Percentiles rank a stretch among this genome's conserved stretches.
These are phyloP conservation scores for Ceratocystis lukuohia DNA, from an alignment of 2,329 filamentous ascomycete genomes.

Conservation along the genomic window DNA sequence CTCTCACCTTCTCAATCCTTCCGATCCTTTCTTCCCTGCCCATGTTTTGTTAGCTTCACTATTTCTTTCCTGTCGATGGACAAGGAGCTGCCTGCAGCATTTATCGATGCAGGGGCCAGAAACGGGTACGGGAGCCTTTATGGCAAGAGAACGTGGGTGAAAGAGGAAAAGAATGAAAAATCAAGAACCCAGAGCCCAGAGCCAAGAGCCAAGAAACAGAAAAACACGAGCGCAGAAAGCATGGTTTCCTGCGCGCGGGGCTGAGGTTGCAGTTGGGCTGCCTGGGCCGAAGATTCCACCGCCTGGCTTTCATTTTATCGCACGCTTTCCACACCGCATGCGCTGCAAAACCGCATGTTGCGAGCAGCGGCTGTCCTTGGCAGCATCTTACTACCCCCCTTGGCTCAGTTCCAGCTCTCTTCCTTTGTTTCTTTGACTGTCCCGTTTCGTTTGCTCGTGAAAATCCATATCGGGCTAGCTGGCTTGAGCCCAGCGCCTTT, in stretches of 20 bases:
- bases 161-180: background rate
- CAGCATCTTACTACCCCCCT: background rate
- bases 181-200: too few species aligned
- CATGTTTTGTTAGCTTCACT: background rate
- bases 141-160: background rate
- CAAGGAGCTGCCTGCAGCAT: background rate
- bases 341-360: too few species aligned
- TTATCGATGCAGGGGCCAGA: background rate
- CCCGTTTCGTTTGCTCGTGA: background rate
- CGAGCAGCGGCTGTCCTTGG: background rate
- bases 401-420: background rate
- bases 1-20: background rate
- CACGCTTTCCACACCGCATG: background rate
- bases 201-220: background rate
- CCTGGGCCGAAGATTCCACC: background rate
- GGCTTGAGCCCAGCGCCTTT: constrained; percentile 1
- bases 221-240: background rate
- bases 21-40: background rate
- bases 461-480: constrained; percentile 2
- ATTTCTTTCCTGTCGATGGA: background rate
- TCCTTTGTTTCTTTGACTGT: background rate
- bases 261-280: background rate
- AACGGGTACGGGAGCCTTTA: background rate
- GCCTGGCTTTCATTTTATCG: background rate
- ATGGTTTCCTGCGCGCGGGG: background rate